Conservation (phyloP, 148 eudicot genomes). For the Chenopodium suecicum region DNA sequence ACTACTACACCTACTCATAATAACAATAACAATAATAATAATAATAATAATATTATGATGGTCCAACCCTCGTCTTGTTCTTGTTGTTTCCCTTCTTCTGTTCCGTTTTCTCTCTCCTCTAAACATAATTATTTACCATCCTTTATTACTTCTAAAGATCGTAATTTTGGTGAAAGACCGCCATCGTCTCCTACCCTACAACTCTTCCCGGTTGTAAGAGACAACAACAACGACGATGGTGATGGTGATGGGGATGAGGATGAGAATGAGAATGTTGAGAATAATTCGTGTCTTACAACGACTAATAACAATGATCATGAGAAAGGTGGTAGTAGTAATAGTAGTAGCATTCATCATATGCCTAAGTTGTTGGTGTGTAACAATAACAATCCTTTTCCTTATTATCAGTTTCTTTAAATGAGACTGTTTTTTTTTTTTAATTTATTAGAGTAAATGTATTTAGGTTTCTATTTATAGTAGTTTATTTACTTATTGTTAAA, state of each 20-base stretch:
- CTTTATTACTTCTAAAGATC: background rate
- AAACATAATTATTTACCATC: background rate
- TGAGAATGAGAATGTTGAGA: background rate
- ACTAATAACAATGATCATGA: background rate
- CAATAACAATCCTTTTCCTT: conserved; percentile 12
- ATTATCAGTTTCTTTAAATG: conserved; percentile 10
- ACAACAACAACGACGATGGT: background rate
- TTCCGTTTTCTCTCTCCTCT: conserved; percentile 9
- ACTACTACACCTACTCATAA: too few relatives aligned
- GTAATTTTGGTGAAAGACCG: background rate
- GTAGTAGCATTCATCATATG: background rate
- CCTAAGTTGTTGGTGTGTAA: background rate
- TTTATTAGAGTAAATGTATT: background rate
- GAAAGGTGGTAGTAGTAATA: background rate
- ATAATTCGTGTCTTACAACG: background rate
- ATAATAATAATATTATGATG: background rate
- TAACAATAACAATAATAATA: background rate
- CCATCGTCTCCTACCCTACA: conserved; percentile 32
- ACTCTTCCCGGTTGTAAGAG: conserved; percentile 41
- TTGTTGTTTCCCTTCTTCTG: background rate
- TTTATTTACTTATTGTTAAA: background rate
- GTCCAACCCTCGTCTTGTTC: conserved; percentile 18
- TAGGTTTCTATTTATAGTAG: background rate
- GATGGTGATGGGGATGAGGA: background rate
- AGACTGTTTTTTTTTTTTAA: background rate